Evolutionary conservation across 2,329 filamentous ascomycete genomes (phyloP), one percentile per base, ranked within the genome.

Genomic region (Diatrype stigma): DNA sequence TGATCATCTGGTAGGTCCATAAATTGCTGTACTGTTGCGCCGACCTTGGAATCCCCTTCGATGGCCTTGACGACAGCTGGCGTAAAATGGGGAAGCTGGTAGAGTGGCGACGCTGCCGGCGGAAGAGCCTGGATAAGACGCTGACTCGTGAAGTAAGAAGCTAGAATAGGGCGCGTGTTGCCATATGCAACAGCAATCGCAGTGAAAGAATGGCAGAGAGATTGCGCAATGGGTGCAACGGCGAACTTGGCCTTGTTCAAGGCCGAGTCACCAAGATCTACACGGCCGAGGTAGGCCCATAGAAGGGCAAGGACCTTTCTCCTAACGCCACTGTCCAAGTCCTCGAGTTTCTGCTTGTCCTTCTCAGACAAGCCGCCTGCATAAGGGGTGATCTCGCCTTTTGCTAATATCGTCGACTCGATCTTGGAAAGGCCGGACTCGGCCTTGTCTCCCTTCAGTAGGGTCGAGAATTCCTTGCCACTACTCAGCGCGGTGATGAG

Each of bases 281-380:
- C 78, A 45, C 94, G 88, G 54, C 89, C 90, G 45, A 97, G 81
- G 68, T 99, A 97, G 40, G 94, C 92, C 94, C 95, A 99, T 16
- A 99, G 78, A 51, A 99, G 78, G 47, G 87, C 90, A 42, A 97
- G 77, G 7, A 90, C 86, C 77, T 97, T 97, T 64, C 94, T 82
- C 59, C 89, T 86, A 22, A 84, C 80, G 37, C 86, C 85, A 58
- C 87, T 87, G 46, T 97, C 94, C 52, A 96, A 72, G 58, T 91
- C 84, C 64, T 90, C 84, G 7, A 99, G 78, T 65, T 82, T 85
- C 63, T 85, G 78, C 66, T 85, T 85, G 63, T 96, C 91, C 69
- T 91, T 90, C 16, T 75, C 70, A 0, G 84, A 79, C 57, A 96
- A 74, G 34, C 85, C 83, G 30, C 72, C 73, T 38, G 78, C 78